These are phyloP conservation scores for Ramularia collo-cygni DNA, from an alignment of 2,329 filamentous ascomycete species.

Conservation along the genomic window DNA sequence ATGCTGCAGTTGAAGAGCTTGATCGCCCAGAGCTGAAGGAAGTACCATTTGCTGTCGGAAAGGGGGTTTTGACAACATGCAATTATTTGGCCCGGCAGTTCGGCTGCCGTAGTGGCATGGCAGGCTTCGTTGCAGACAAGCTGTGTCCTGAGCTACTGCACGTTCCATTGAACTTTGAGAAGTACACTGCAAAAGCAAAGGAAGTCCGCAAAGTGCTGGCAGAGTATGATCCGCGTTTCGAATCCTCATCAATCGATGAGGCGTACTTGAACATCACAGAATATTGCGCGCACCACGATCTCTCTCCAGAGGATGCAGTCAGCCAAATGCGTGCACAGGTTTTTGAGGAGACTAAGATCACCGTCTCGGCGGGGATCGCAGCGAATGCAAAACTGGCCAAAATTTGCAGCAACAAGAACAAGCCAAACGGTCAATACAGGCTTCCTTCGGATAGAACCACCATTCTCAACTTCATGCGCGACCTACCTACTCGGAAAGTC, in stretches of 20 bases:
- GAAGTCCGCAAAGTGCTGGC: slow-evolving; percentile 77
- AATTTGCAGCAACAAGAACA: slow-evolving; percentile 91
- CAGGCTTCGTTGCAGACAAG: slow-evolving; percentile 89
- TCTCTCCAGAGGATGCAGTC: slow-evolving; percentile 67
- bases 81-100: slow-evolving; percentile 89
- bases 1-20: slow-evolving; percentile 79
- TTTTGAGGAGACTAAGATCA: slow-evolving; percentile 68
- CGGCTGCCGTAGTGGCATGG: slow-evolving; percentile 92
- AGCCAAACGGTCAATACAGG: slow-evolving; percentile 86
- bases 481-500: slow-evolving; percentile 79
- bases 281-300: slow-evolving; percentile 65
- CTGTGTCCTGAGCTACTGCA: slow-evolving; percentile 80
- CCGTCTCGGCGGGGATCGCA: slow-evolving; percentile 88
- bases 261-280: slow-evolving; percentile 90
- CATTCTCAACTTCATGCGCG: slow-evolving; percentile 80
- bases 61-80: slow-evolving; percentile 61
- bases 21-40: slow-evolving; percentile 73
- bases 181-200: slow-evolving; percentile 83
- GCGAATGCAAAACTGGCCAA: slow-evolving; percentile 91
- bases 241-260: slow-evolving; percentile 92
- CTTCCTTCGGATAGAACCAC: slow-evolving; percentile 63
- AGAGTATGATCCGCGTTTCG: slow-evolving; percentile 83
- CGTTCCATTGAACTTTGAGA: slow-evolving; percentile 78
- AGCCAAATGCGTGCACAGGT: slow-evolving; percentile 72
- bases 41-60: slow-evolving; percentile 85